Percentiles rank a stretch among this genome's conserved stretches.
Conservation (phyloP, 2,329 filamentous ascomycete species). For the Sporothrix mexicana region DNA sequence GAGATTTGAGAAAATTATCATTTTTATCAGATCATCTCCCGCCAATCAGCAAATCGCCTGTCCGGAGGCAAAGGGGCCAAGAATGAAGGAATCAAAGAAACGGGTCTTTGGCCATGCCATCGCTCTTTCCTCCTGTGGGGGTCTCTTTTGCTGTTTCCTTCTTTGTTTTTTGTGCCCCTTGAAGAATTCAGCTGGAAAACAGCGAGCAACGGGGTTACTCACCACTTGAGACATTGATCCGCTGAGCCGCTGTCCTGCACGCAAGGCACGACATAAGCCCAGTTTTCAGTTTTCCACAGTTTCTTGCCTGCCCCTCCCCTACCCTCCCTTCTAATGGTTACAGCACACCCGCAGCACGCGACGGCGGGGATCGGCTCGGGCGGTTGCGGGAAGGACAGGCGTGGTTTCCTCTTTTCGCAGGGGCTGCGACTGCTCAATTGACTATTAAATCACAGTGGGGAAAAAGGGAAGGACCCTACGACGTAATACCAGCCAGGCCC, state of each 20-base stretch:
- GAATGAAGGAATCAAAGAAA: neutral
- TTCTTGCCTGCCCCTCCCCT: constrained; percentile 1
- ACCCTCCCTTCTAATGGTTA: neutral
- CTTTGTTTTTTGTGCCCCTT: neutral
- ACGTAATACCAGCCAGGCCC: neutral
- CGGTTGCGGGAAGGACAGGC: constrained; percentile 30
- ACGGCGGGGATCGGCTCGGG: constrained; percentile 32
- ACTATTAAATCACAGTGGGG: constrained; percentile 18
- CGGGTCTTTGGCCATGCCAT: neutral
- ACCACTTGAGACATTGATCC: neutral
- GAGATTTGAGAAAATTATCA: constrained; percentile 6
- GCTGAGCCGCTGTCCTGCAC: neutral
- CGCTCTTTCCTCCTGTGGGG: neutral
- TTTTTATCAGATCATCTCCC: constrained; percentile 41
- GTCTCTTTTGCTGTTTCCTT: neutral
- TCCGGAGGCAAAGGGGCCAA: neutral
- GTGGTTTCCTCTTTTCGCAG: too few relatives aligned
- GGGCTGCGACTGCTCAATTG: neutral
- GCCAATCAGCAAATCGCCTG: constrained; percentile 33
- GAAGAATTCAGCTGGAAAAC: neutral
- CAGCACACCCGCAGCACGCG: constrained; percentile 12
- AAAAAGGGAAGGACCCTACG: neutral
- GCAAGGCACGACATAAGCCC: neutral
- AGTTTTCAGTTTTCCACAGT: neutral
- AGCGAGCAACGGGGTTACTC: neutral